Evolutionary conservation across 2,329 filamentous ascomycete genomes (phyloP).

Genomic region (Talaromyces sp.): DNA sequence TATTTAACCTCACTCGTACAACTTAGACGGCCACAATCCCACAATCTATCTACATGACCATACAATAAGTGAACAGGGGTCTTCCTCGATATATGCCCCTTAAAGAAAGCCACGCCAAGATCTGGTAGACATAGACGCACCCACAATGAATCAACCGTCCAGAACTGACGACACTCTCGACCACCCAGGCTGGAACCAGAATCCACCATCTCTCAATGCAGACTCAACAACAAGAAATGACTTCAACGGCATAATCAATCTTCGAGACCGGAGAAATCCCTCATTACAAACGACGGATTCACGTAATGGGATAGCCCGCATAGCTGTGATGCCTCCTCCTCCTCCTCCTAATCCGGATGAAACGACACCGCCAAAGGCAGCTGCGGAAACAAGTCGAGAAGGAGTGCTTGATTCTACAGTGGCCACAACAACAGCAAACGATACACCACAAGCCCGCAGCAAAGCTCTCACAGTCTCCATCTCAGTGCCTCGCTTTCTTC

Average conservation of each 20-base stretch:
- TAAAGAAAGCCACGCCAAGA: background rate
- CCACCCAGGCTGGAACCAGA: conserved; percentile 57
- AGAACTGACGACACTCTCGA: conserved; percentile 52
- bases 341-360: background rate
- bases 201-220: conserved; percentile 52
- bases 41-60: background rate
- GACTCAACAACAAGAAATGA: conserved; percentile 60
- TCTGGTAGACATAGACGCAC: background rate
- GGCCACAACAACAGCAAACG: conserved; percentile 25
- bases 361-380: conserved; percentile 12
- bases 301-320: background rate
- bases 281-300: background rate
- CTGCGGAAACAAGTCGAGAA: conserved; percentile 22
- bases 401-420: conserved; percentile 14
- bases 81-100: background rate
- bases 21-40: background rate
- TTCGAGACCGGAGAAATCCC: conserved; percentile 43
- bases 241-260: conserved; percentile 57
- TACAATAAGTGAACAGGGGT: too few relatives aligned
- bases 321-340: background rate
- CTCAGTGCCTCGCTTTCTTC: conserved; percentile 21
- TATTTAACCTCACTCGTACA: background rate
- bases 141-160: conserved; percentile 60
- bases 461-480: conserved; percentile 29
- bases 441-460: conserved; percentile 26